These are phyloP conservation scores for Posidonia oceanica DNA, from an alignment of 116 monocot species.

Conservation along the genomic window DNA sequence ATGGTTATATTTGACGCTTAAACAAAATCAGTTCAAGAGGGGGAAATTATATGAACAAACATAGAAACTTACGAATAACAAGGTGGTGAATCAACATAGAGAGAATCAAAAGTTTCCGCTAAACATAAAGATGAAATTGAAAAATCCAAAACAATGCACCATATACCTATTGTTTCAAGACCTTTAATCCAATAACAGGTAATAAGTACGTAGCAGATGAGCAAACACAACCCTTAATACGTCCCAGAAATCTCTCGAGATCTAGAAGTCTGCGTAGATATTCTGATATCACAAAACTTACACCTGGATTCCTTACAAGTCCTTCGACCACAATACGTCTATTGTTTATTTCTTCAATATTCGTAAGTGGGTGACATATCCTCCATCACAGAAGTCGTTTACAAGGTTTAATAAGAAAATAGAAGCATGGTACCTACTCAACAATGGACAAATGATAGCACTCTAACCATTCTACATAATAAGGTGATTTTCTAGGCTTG, in stretches of 20 bases:
- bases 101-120: too few relatives aligned
- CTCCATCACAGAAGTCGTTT: slow-evolving; percentile 81
- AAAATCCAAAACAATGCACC: slow-evolving; percentile 1
- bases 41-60: too few relatives aligned
- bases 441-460: too few relatives aligned
- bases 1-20: too few relatives aligned
- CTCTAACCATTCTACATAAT: not conserved
- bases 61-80: too few relatives aligned
- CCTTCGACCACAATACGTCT: slow-evolving; percentile 64
- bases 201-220: too few relatives aligned
- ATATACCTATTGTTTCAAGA: slow-evolving; percentile 66
- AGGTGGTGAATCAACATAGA: too few relatives aligned
- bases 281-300: slow-evolving; percentile 34
- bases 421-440: too few relatives aligned
- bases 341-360: slow-evolving; percentile 56
- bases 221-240: too few relatives aligned
- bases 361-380: slow-evolving; percentile 87
- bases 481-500: slow-evolving; percentile 10
- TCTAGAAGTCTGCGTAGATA: slow-evolving; percentile 61
- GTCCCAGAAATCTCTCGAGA: slow-evolving; percentile 83
- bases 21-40: too few relatives aligned
- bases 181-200: slow-evolving; percentile 52
- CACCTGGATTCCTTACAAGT: slow-evolving; percentile 36
- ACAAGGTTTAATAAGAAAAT: too few relatives aligned
- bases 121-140: too few relatives aligned